Conservation (phyloP, 129 eudicot species). For the Arctium lappa region DNA sequence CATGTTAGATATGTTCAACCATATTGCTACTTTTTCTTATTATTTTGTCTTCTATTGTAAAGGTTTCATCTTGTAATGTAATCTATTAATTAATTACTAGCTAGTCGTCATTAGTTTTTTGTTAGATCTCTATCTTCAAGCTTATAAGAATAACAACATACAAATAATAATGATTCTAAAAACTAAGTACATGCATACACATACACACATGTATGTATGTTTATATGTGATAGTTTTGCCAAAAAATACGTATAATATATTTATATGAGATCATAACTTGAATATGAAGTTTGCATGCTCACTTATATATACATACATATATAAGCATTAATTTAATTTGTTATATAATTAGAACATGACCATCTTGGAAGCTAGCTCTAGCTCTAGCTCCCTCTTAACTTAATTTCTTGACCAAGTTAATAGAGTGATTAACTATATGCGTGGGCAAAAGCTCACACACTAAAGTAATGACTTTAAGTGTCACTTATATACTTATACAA, state of each 20-base stretch:
- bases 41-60: not conserved
- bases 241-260: too few relatives aligned
- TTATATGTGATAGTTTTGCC: not conserved
- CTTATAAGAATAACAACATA: not conserved
- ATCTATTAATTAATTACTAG: not conserved
- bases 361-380: not conserved
- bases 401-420: not conserved
- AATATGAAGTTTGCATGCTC: not conserved
- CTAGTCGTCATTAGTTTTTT: not conserved
- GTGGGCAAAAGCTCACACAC: constrained; percentile 1
- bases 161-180: not conserved
- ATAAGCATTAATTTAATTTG: too few relatives aligned
- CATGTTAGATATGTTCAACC: constrained; percentile 14
- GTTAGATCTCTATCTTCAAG: not conserved
- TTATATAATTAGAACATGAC: not conserved
- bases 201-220: not conserved
- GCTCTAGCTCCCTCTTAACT: constrained; percentile 20
- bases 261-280: not conserved
- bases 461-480: not conserved
- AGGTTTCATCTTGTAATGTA: not conserved
- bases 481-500: not conserved
- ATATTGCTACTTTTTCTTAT: constrained; percentile 1
- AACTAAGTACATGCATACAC: not conserved
- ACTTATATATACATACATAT: too few relatives aligned
- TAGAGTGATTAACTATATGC: constrained; percentile 5